Percentiles rank a stretch among this genome's conserved stretches.
Evolutionary conservation across 2,329 filamentous ascomycete species (phyloP).

Genomic region (Paraconiothyrium sp.): DNA sequence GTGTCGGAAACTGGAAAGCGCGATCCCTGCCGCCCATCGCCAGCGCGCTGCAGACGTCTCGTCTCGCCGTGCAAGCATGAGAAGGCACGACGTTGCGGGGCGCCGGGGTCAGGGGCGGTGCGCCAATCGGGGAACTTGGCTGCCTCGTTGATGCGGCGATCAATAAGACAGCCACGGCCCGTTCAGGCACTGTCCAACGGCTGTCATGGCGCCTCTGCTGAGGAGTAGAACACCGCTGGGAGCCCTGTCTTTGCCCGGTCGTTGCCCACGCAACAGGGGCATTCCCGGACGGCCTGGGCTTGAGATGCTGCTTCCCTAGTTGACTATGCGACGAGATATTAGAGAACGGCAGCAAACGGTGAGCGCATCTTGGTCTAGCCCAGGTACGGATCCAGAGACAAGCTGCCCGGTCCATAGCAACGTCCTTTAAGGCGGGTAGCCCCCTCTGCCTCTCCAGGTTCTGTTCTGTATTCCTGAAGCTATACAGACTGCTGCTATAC

Average conservation of each 20-base stretch:
- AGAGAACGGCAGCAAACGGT: conserved; percentile 9
- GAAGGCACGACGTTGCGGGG: neutral
- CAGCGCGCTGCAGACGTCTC: neutral
- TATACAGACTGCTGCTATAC: neutral
- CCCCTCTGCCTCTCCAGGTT: conserved; percentile 7
- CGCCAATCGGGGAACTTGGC: conserved; percentile 11
- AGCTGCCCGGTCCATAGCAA: conserved; percentile 12
- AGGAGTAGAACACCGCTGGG: neutral
- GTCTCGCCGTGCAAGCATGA: neutral
- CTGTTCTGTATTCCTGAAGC: neutral
- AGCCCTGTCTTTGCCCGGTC: neutral
- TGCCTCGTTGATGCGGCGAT: neutral
- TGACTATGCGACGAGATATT: conserved; percentile 6
- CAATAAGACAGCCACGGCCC: neutral
- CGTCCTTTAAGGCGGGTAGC: conserved; percentile 12
- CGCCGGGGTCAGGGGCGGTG: neutral
- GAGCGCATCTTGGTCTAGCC: neutral
- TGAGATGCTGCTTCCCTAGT: neutral
- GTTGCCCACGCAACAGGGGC: neutral
- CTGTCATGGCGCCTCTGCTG: conserved; percentile 1
- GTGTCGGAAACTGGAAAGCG: neutral
- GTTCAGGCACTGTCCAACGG: conserved; percentile 14
- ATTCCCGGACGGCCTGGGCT: neutral
- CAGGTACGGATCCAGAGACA: neutral
- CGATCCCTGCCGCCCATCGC: conserved; percentile 6